A percentile compares a stretch with the other conserved stretches of the same genome.
These are phyloP conservation scores for Pseudevernia furfuracea DNA, from an alignment of 495 filamentous ascomycete species.

Conservation along the genomic window DNA sequence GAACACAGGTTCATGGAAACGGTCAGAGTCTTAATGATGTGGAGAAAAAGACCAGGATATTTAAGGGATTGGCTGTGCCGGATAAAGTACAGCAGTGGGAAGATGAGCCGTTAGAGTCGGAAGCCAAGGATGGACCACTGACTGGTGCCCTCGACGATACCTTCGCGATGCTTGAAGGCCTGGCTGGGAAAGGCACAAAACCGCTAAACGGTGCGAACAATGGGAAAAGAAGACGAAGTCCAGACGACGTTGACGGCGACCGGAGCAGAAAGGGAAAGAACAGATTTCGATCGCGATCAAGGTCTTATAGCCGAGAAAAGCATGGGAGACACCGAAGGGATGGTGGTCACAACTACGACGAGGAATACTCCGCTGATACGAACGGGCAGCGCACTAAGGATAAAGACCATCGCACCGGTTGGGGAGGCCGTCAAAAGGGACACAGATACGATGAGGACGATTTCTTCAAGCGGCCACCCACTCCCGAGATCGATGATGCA, in stretches of 20 bases:
- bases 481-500: slow-evolving; percentile 69
- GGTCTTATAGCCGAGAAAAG: slow-evolving; percentile 43
- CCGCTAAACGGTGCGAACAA: slow-evolving; percentile 35
- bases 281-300: slow-evolving; percentile 49
- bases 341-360: slow-evolving; percentile 24
- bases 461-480: slow-evolving; percentile 62
- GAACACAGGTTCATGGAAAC: slow-evolving; percentile 26
- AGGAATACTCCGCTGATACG: background rate
- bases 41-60: slow-evolving; percentile 64
- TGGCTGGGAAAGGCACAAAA: slow-evolving; percentile 61
- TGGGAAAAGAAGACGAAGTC: slow-evolving; percentile 67
- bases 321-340: slow-evolving; percentile 40
- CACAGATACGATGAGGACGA: slow-evolving; percentile 51
- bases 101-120: slow-evolving; percentile 37
- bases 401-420: slow-evolving; percentile 30
- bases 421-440: slow-evolving; percentile 29
- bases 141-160: slow-evolving; percentile 82
- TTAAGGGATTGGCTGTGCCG: slow-evolving; percentile 83
- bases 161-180: slow-evolving; percentile 77
- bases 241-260: slow-evolving; percentile 51
- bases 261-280: slow-evolving; percentile 40
- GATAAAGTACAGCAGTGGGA: slow-evolving; percentile 61
- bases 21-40: slow-evolving; percentile 42
- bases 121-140: slow-evolving; percentile 32
- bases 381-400: slow-evolving; percentile 37